Percentiles rank a stretch among this genome's conserved stretches.
These are phyloP conservation scores for Senna tora DNA, from an alignment of 306 rosid species.

Conservation along the genomic window DNA sequence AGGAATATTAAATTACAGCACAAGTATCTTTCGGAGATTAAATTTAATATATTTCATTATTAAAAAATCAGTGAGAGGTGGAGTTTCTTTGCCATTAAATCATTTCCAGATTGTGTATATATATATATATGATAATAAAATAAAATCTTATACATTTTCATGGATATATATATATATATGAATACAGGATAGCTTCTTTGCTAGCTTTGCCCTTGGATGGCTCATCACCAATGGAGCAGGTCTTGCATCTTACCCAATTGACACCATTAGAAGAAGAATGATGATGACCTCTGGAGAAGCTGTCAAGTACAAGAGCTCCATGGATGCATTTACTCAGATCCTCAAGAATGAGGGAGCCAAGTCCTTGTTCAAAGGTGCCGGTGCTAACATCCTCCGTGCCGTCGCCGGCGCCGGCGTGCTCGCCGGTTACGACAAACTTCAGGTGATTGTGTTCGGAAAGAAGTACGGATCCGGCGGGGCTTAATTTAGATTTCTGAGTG, in stretches of 20 bases:
- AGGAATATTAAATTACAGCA: too few species aligned
- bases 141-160: too few species aligned
- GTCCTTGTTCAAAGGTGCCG: constrained; percentile 94
- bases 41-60: too few species aligned
- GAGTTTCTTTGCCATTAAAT: too few species aligned
- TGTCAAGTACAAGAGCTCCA: constrained; percentile 85
- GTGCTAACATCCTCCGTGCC: constrained; percentile 90
- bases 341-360: constrained; percentile 83
- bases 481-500: constrained; percentile 31
- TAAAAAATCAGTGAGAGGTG: too few species aligned
- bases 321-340: constrained; percentile 73
- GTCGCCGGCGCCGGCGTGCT: constrained; percentile 94
- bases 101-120: too few species aligned
- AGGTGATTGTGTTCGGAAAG: constrained; percentile 73
- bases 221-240: constrained; percentile 77
- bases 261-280: constrained; percentile 95
- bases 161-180: neutral
- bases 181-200: constrained; percentile 74
- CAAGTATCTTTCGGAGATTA: too few species aligned
- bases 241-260: constrained; percentile 86
- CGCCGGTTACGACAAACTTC: constrained; percentile 85
- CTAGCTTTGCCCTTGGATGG: constrained; percentile 79
- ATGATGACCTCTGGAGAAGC: constrained; percentile 99
- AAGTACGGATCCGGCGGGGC: constrained; percentile 85
- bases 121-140: too few species aligned